These are phyloP conservation scores for Inga leiocalycina DNA, from an alignment of 306 rosid genomes.

Conservation along the genomic window DNA sequence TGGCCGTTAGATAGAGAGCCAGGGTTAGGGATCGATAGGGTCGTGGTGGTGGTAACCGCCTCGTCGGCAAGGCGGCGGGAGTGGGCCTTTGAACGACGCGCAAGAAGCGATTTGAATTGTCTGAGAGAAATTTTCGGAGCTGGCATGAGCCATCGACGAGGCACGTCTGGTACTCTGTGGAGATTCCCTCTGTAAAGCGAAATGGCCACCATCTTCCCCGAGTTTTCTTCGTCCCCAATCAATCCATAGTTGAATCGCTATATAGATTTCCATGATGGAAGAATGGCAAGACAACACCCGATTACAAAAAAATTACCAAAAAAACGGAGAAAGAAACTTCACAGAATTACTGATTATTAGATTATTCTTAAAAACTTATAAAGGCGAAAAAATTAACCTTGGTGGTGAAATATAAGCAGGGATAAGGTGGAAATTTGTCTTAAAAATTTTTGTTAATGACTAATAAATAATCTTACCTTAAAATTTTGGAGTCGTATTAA, in stretches of 20 bases:
- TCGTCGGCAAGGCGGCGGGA: constrained; percentile 46
- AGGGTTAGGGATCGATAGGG: constrained; percentile 35
- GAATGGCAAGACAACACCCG: background rate
- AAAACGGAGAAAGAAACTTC: background rate
- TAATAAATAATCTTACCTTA: too few relatives aligned
- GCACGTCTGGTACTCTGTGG: constrained; percentile 75
- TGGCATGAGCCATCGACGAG: constrained; percentile 96
- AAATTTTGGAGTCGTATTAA: too few relatives aligned
- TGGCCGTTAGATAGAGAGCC: constrained; percentile 13
- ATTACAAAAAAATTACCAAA: background rate
- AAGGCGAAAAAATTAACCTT: background rate
- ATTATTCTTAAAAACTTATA: background rate
- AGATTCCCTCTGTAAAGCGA: constrained; percentile 97
- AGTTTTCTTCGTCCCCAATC: constrained; percentile 10
- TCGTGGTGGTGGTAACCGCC: constrained; percentile 21
- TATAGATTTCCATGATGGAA: constrained; percentile 20
- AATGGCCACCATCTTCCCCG: constrained; percentile 75
- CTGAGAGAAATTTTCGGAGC: constrained; percentile 66
- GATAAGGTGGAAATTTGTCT: accelerated
- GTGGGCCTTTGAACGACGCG: constrained; percentile 82
- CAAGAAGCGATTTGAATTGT: constrained; percentile 75
- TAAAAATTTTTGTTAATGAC: too few relatives aligned
- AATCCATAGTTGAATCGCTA: background rate
- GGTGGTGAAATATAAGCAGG: background rate
- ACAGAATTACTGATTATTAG: background rate